These are phyloP conservation scores for Salisapilia sapeloensis DNA, from an alignment of 352 stramenopile genomes.

Conservation along the genomic window DNA sequence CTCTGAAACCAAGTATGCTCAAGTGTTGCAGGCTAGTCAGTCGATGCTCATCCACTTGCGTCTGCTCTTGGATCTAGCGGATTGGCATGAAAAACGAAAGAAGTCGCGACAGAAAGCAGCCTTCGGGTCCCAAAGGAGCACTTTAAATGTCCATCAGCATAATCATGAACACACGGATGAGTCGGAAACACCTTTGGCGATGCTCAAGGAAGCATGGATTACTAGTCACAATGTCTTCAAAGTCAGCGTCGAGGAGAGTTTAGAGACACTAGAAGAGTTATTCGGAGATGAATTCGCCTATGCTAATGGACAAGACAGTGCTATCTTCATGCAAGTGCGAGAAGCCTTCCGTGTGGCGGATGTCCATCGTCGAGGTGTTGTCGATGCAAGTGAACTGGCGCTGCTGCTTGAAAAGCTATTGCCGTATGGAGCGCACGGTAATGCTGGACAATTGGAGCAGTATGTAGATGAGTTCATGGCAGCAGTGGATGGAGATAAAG, in stretches of 20 bases:
- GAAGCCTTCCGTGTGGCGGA: conserved; percentile 52
- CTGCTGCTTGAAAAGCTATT: conserved; percentile 53
- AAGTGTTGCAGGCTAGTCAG: conserved; percentile 21
- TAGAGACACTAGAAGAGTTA: conserved; percentile 35
- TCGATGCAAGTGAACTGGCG: conserved; percentile 35
- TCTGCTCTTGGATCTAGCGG: conserved; percentile 41
- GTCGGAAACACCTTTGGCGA: too few relatives aligned
- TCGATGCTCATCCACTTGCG: conserved; percentile 31
- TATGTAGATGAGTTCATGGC: conserved; percentile 69
- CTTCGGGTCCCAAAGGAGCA: neutral
- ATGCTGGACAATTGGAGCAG: conserved; percentile 29
- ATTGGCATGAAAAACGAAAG: conserved; percentile 30
- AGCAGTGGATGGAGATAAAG: conserved; percentile 43
- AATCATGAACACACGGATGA: conserved; percentile 10
- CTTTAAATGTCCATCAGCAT: conserved; percentile 13
- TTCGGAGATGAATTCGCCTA: conserved; percentile 44
- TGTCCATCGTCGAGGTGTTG: conserved; percentile 32
- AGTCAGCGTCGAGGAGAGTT: conserved; percentile 16
- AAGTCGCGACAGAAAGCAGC: neutral
- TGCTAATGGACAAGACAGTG: conserved; percentile 27
- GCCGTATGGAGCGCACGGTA: conserved; percentile 21
- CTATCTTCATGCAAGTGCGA: conserved; percentile 66
- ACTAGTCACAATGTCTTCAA: conserved; percentile 14
- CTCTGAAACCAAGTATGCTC: conserved; percentile 26
- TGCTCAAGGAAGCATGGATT: conserved; percentile 2